These are phyloP conservation scores for Zygosaccharomyces bisporus DNA, from an alignment of 805 yeast species.

Conservation along the genomic window DNA sequence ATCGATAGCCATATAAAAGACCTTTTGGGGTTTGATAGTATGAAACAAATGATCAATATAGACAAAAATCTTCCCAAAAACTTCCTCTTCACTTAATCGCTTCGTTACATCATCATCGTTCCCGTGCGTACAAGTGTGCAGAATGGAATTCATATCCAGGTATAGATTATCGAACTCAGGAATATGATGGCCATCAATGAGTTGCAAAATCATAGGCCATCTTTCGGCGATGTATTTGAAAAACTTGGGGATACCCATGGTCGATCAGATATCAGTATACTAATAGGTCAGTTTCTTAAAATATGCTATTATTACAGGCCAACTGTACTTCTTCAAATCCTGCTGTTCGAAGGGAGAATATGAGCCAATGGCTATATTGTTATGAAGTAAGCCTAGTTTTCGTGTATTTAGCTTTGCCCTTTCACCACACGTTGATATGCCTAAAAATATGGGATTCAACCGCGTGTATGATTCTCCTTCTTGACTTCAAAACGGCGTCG, in stretches of 20 bases:
- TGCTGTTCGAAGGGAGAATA: background rate
- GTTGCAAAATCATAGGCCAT: constrained; percentile 94
- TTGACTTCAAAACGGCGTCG: background rate
- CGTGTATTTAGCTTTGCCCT: background rate
- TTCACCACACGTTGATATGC: background rate
- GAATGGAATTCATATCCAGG: constrained; percentile 95
- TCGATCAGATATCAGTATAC: background rate
- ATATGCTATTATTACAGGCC: constrained; percentile 2
- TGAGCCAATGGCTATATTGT: background rate
- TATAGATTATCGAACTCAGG: constrained; percentile 95
- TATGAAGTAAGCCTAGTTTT: background rate
- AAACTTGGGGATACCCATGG: constrained; percentile 91
- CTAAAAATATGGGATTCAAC: background rate
- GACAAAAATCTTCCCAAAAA: constrained; percentile 86
- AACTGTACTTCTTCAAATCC: background rate
- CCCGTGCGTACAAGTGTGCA: constrained; percentile 90
- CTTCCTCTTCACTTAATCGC: constrained; percentile 81
- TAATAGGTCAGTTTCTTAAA: background rate
- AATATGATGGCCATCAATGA: constrained; percentile 72
- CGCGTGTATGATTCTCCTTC: background rate
- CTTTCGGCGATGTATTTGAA: constrained; percentile 96
- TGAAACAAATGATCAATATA: constrained; percentile 92
- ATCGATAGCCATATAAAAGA: constrained; percentile 94
- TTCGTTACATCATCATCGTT: constrained; percentile 61
- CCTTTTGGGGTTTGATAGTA: constrained; percentile 78